Evolutionary conservation across 2,329 filamentous ascomycete species (phyloP).

Genomic region (Cercospora beticola): DNA sequence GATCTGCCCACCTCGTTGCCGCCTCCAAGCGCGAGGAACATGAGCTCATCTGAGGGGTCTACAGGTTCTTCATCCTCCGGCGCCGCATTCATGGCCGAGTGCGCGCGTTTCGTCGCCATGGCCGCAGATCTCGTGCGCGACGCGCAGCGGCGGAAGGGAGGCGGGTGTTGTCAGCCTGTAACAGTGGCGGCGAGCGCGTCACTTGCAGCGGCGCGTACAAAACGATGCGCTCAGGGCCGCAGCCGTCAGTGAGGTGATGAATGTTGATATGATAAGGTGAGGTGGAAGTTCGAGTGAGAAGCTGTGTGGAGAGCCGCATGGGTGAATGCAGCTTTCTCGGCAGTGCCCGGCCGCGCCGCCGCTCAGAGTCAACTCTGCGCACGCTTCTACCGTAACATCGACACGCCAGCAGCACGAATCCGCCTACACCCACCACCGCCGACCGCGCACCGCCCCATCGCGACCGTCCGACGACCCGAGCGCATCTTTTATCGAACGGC

Average conservation of each 20-base stretch:
- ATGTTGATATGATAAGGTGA: neutral
- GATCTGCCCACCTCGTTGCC: conserved; percentile 97
- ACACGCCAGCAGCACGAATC: conserved; percentile 1
- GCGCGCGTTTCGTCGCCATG: conserved; percentile 86
- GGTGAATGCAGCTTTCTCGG: conserved; percentile 1
- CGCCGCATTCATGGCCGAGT: conserved; percentile 64
- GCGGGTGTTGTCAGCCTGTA: neutral
- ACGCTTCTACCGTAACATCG: conserved; percentile 7
- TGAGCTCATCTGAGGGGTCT: conserved; percentile 89
- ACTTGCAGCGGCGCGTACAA: neutral
- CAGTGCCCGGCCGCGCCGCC: neutral
- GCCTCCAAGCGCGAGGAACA: conserved; percentile 89
- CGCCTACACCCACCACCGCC: conserved; percentile 1
- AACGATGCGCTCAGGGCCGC: neutral
- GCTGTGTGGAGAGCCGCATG: neutral
- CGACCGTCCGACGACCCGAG: conserved; percentile 4
- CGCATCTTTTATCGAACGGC: neutral
- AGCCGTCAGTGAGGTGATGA: neutral
- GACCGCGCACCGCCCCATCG: neutral
- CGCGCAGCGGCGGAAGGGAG: conserved; percentile 14
- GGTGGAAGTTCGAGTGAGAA: neutral
- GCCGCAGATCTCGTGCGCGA: conserved; percentile 25
- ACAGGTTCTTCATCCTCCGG: conserved; percentile 76
- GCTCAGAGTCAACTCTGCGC: conserved; percentile 7
- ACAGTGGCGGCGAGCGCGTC: neutral